These are phyloP conservation scores for Thalassiosira exigua DNA, from an alignment of 352 stramenopile genomes.

Conservation along the genomic window DNA sequence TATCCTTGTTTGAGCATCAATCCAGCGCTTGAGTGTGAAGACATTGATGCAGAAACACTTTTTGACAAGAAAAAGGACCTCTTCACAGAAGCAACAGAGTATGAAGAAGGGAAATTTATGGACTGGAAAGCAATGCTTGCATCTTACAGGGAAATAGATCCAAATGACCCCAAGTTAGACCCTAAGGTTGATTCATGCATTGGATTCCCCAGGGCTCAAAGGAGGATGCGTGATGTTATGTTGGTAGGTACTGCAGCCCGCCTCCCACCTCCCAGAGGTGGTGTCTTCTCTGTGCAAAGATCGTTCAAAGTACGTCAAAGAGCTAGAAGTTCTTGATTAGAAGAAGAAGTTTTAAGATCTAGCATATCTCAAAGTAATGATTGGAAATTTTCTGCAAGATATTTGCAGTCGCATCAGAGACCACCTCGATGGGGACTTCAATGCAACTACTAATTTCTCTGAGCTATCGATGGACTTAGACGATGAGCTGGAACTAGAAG, in stretches of 20 bases:
- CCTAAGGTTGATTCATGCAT: constrained; percentile 39
- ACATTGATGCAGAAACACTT: constrained; percentile 61
- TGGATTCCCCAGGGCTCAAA: constrained; percentile 61
- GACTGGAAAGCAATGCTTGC: constrained; percentile 59
- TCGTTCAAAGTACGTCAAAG: constrained; percentile 34
- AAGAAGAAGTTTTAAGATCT: constrained; percentile 66
- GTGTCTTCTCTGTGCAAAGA: constrained; percentile 60
- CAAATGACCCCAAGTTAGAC: constrained; percentile 39
- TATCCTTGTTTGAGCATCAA: constrained; percentile 75
- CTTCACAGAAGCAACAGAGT: constrained; percentile 44
- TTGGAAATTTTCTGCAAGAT: constrained; percentile 61
- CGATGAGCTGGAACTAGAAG: constrained; percentile 70
- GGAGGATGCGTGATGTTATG: constrained; percentile 77
- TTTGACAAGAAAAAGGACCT: constrained; percentile 57
- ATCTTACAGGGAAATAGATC: constrained; percentile 52
- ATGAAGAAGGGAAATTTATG: constrained; percentile 67
- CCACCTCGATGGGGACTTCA: constrained; percentile 76
- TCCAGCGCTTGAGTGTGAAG: constrained; percentile 72
- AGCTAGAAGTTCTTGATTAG: constrained; percentile 57
- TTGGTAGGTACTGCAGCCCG: constrained; percentile 71
- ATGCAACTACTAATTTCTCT: constrained; percentile 60
- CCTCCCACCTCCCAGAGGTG: constrained; percentile 76
- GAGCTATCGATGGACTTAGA: constrained; percentile 64
- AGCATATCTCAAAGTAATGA: constrained; percentile 49
- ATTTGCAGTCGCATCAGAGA: constrained; percentile 58